A percentile compares a stretch with the other conserved stretches of the same genome.
phyloP scores from a whole-genome alignment of 371 early-diverging fungal genomes.

The Smittium culicis region DNA sequence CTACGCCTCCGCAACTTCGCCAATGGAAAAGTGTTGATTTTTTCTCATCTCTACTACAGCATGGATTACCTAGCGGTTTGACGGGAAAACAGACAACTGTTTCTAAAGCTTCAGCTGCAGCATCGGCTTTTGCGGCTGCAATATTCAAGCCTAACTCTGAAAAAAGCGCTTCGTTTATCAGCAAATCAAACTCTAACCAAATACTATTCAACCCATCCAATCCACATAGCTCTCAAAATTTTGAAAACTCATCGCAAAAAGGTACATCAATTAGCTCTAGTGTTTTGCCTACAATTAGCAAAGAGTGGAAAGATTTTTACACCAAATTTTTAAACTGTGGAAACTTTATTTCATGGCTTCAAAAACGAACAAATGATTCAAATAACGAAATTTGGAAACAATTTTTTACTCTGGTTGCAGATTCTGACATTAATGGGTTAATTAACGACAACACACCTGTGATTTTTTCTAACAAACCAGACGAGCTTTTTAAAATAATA shows the following conservation, averaged over 20 bases:
- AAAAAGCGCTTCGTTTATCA: conserved; percentile 14
- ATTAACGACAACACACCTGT: background rate
- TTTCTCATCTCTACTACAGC: conserved; percentile 23
- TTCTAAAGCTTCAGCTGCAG: conserved; percentile 7
- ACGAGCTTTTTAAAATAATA: background rate
- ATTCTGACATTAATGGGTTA: conserved; percentile 1
- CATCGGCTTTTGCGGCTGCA: conserved; percentile 9
- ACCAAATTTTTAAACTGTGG: conserved; percentile 76
- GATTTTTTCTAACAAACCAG: background rate
- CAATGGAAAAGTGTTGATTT: conserved; percentile 26
- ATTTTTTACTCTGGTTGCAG: conserved; percentile 8
- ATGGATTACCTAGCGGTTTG: conserved; percentile 22
- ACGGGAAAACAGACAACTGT: conserved; percentile 4
- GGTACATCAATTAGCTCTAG: no score
- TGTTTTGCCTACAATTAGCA: conserved; percentile 16
- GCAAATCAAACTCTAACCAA: conserved; percentile 5
- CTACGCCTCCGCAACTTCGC: conserved; percentile 11
- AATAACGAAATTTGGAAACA: conserved; percentile 45
- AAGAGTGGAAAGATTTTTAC: conserved; percentile 54
- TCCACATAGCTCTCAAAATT: background rate
- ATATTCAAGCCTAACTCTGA: conserved; percentile 3
- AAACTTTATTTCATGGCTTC: conserved; percentile 92
- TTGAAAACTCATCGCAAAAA: background rate
- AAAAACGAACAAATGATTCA: conserved; percentile 58
- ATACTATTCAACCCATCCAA: background rate